Conservation (phyloP, 345 rosid genomes). For the Hypericum androsaemum region DNA sequence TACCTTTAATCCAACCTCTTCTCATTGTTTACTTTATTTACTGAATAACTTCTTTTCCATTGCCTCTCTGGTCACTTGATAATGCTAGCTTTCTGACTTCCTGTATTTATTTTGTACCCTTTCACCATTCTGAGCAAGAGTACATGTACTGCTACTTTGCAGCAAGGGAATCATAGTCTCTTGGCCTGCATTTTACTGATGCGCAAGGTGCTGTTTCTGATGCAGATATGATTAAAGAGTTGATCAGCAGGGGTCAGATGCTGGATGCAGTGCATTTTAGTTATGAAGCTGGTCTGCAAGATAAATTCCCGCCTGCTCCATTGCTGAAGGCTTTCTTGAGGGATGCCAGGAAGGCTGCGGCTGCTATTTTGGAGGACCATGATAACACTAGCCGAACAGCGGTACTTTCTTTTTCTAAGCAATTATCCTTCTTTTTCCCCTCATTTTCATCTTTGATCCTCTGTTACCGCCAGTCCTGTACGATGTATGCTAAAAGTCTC, state of each 20-base stretch:
- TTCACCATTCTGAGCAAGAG: too few species aligned
- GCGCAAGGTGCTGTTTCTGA: background rate
- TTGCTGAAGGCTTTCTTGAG: conserved; percentile 73
- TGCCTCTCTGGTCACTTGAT: too few species aligned
- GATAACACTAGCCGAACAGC: conserved; percentile 74
- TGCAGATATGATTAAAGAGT: conserved; percentile 79
- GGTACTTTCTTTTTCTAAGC: conserved; percentile 34
- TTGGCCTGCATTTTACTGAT: too few species aligned
- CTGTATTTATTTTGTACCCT: too few species aligned
- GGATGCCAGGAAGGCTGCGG: conserved; percentile 86
- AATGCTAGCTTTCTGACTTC: too few species aligned
- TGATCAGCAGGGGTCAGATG: conserved; percentile 86
- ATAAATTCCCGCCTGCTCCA: conserved; percentile 82
- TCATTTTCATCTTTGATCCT: background rate
- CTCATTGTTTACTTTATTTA: too few species aligned
- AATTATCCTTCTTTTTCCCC: background rate
- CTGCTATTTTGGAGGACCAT: conserved; percentile 74
- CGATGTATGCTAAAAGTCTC: too few species aligned
- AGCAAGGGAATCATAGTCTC: too few species aligned
- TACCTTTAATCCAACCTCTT: too few species aligned
- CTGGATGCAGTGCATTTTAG: conserved; percentile 98
- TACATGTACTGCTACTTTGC: too few species aligned
- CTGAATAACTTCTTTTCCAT: too few species aligned
- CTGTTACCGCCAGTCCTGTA: background rate
- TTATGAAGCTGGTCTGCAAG: conserved; percentile 82